Percentiles rank a stretch among this genome's conserved stretches.
Evolutionary conservation across 139 green algal genomes (phyloP).

Genomic region (Desmodesmus armatus): DNA sequence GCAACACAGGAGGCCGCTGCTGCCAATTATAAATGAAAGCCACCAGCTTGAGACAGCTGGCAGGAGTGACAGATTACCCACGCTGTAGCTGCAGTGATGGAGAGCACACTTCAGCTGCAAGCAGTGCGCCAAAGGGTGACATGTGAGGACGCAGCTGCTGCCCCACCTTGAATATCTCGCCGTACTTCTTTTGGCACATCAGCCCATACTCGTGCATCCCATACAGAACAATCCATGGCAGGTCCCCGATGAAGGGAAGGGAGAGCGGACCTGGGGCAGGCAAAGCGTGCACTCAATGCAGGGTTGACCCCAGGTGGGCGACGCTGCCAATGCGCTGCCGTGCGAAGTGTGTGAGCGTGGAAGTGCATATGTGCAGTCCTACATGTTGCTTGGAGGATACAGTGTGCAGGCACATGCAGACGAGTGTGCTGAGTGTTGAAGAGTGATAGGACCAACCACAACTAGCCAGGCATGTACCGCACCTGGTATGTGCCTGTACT

Average conservation of each 20-base stretch:
- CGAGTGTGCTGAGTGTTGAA: neutral
- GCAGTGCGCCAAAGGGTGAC: no score
- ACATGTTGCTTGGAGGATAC: neutral
- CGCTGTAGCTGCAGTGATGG: no score
- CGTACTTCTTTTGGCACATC: slow-evolving; percentile 51
- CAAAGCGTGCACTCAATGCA: neutral
- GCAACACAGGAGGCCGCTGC: no score
- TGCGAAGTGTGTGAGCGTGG: neutral
- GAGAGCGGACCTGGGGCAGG: slow-evolving; percentile 2
- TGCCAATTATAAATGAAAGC: no score
- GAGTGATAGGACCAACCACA: no score
- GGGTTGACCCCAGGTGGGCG: neutral
- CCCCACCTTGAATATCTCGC: slow-evolving; percentile 54
- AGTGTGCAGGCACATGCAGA: neutral
- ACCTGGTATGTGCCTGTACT: slow-evolving; percentile 35
- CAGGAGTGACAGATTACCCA: no score
- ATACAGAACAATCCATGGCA: slow-evolving; percentile 40
- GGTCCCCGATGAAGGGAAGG: slow-evolving; percentile 49
- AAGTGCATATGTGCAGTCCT: no score
- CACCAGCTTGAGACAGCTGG: no score
- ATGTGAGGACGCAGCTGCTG: neutral
- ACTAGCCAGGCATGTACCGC: neutral
- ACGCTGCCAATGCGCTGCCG: neutral
- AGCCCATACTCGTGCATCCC: slow-evolving; percentile 46
- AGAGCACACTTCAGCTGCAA: no score